Evolutionary conservation across 345 rosid species (phyloP), one percentile per base, ranked within the genome.

Genomic region (Psidium guajava): DNA sequence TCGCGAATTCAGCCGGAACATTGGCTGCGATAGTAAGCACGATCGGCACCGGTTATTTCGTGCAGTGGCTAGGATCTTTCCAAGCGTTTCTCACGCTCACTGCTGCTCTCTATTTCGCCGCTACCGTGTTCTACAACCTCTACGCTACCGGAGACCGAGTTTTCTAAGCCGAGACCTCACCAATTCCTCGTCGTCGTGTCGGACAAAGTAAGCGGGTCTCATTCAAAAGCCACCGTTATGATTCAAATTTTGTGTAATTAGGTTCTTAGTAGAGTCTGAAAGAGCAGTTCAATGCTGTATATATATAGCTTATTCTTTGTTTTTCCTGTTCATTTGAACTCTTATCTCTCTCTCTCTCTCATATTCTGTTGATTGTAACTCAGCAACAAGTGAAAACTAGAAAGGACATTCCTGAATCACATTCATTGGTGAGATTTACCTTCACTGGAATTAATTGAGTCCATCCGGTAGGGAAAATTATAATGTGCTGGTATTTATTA

Each of bases 1-100:
- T 95, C 52, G 87, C 98, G 22, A 97, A 96, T 87, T 94, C 98
- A 80, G 98, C 95, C 3, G 98, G 99, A 83, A 97, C 99, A 54
- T 83, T 95, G 50, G 99, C 98, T 52, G 99, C 99, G 27, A 97
- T 96, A 88, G 81, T 97, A 81, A 96, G 99, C 91, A 96, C 99
- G 12, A 93, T 95, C 21, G 99, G 99, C 56, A 95, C 99, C 0
- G 99, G 99, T 24, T 97, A 93, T 85, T 97, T 95, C 6, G 98
- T 96, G 42, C 92, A 95, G 80, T 92, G 98, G 98, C 89, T 95
- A 2, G 98, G 99, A 64, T 97, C 98, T 12, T 97, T 95, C 42
- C 98, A 95, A 90, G 98, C 97, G 54, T 97, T 97, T 81, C 93
- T 97, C 81, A 92, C 88, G 0, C 89, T 95, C 75, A 97, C 99